Base-by-base conservation (phyloP, 139 green algal genomes). In the Axilococcus clingmanii region DNA sequence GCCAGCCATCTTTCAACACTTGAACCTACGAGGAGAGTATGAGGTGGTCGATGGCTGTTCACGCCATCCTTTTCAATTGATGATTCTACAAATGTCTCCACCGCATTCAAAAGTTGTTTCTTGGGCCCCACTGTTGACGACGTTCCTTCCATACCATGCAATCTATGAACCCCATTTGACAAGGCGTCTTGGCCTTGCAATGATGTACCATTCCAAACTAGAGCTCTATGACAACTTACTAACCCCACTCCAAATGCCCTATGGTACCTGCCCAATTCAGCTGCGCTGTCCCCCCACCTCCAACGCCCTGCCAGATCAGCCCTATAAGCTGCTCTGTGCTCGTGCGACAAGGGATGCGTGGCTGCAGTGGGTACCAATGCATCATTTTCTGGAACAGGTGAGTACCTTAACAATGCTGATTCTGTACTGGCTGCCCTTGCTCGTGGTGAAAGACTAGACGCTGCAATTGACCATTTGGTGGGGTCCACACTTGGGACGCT, bases 121-220 rank as follows among this genome's bases (percentile, higher is more conserved):
- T 17, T 38, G 9, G 33, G 33, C 33, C 12, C 12, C 33, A 38
- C 33, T 38, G 9, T 38, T 38, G 9, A 17, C 33, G 9, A 38
- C 12, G 9, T 38, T 38, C 12, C 12, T 12, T 17, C 12, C 33
- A 38, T 9, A 17, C 12, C 9, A 38, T 38, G 9, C 9, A 38
- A 17, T 38, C 9, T 38, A 17, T 38, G 33, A 38, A 38, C 9
- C 12, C 12, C 45, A 48, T 49, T 49, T 48, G 44, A 42, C 3
- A 68, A 41, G 29, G 38, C 59, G 28, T 68, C 59, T 38, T 68
- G 59, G 29, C 30, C 59, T 44, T 60, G 37, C 30, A 68, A 54
- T 35, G 36, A 56, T 47, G 4, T 11, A 15, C 47, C 47, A 6
- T 23, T 42, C 59, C 59, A 68, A 14, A 28, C 38, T 4, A 68